Conservation (phyloP, 345 rosid genomes). For the Lepidium aucheri region DNA sequence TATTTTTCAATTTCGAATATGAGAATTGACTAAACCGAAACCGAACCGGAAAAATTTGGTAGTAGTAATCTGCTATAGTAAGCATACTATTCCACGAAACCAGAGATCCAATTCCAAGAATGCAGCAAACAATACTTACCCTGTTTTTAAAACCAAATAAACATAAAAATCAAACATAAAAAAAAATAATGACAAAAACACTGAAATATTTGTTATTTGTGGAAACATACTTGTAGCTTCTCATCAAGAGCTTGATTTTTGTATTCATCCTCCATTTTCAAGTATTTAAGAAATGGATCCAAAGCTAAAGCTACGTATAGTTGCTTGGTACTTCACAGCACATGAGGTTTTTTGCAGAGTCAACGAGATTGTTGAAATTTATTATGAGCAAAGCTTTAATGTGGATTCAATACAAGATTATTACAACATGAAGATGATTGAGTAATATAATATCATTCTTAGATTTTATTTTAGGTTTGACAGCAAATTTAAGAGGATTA, state of each 20-base stretch:
- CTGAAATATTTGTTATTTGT: slow-evolving; percentile 2
- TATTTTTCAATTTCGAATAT: too few species aligned
- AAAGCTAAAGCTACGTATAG: background rate
- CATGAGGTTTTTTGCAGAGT: slow-evolving; percentile 2
- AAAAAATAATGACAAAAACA: background rate
- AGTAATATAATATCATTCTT: background rate
- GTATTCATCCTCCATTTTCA: slow-evolving; percentile 3
- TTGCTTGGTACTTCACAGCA: slow-evolving; percentile 6
- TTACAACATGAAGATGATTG: background rate
- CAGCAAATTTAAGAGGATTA: slow-evolving; percentile 8
- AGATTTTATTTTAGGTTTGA: background rate
- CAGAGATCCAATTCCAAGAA: slow-evolving; percentile 77
- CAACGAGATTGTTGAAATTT: slow-evolving; percentile 1
- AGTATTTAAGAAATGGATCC: background rate
- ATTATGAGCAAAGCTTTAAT: background rate
- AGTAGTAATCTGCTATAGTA: slow-evolving; percentile 80
- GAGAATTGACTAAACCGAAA: background rate
- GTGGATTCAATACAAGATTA: slow-evolving; percentile 8
- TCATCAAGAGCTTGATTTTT: slow-evolving; percentile 8
- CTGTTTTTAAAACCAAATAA: slow-evolving; percentile 33
- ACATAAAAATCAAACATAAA: background rate
- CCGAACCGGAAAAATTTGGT: slow-evolving; percentile 52
- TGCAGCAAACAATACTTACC: slow-evolving; percentile 65
- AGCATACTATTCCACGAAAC: slow-evolving; percentile 81
- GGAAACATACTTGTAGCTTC: slow-evolving; percentile 14